These are phyloP conservation scores for Fusarium sp. DNA, from an alignment of 2,329 filamentous ascomycete species.

Conservation along the genomic window DNA sequence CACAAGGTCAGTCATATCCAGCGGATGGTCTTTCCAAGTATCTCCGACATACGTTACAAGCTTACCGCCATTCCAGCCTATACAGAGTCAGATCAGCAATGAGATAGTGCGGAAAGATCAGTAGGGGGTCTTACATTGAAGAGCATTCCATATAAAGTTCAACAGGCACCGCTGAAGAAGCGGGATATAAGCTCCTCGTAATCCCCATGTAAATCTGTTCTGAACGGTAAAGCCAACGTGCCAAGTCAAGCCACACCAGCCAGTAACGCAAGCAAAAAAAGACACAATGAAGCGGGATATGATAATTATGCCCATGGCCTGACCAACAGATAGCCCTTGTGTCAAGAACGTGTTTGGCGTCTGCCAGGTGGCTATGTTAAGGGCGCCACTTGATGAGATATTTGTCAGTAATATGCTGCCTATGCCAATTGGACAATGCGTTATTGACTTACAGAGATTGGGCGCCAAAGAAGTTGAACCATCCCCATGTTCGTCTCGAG, in stretches of 20 bases:
- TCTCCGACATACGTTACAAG: neutral
- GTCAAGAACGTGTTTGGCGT: conserved; percentile 63
- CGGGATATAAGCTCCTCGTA: conserved; percentile 63
- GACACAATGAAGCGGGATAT: conserved; percentile 59
- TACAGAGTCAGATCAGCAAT: neutral
- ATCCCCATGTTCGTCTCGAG: conserved; percentile 63
- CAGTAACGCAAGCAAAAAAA: conserved; percentile 61
- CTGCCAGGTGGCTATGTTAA: conserved; percentile 60
- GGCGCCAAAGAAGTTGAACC: conserved; percentile 61
- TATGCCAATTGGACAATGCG: neutral
- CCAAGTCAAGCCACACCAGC: conserved; percentile 64
- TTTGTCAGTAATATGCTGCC: neutral
- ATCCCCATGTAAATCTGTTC: conserved; percentile 64
- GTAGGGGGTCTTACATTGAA: conserved; percentile 54
- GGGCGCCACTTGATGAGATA: conserved; percentile 13
- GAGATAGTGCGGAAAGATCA: no score
- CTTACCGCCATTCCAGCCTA: neutral
- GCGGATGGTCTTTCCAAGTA: neutral
- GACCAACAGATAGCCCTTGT: conserved; percentile 62
- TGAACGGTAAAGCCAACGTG: conserved; percentile 67
- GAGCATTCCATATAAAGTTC: conserved; percentile 66
- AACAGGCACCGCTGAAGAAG: conserved; percentile 62
- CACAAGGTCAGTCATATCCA: neutral
- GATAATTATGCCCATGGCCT: conserved; percentile 64
- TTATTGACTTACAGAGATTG: conserved; percentile 55